These are phyloP conservation scores for Dothidotthia symphoricarpi DNA, from an alignment of 2,329 filamentous ascomycete genomes.

Conservation along the genomic window DNA sequence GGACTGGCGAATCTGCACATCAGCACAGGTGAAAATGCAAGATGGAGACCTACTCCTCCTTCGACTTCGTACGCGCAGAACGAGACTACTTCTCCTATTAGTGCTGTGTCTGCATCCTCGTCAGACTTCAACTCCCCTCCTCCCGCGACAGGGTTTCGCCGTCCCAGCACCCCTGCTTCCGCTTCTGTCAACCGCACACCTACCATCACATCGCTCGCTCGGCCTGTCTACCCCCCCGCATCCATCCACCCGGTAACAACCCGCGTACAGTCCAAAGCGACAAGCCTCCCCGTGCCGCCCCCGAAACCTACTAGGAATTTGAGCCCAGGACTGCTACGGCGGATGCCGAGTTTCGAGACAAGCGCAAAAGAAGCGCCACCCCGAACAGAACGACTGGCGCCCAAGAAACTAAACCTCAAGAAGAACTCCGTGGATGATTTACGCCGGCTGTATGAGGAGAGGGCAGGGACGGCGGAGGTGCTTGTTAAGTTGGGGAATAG, in stretches of 20 bases:
- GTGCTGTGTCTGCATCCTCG: slow-evolving; percentile 15
- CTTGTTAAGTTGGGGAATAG: slow-evolving; percentile 21
- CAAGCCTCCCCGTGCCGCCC: slow-evolving; percentile 30
- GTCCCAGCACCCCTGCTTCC: slow-evolving; percentile 34
- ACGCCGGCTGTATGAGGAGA: slow-evolving; percentile 49
- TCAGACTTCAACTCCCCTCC: slow-evolving; percentile 11
- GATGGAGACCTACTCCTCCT: slow-evolving; percentile 1
- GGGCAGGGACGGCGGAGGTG: slow-evolving; percentile 42
- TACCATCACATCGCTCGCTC: slow-evolving; percentile 39
- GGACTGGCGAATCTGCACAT: slow-evolving; percentile 14
- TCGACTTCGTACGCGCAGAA: slow-evolving; percentile 8
- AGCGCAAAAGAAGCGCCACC: slow-evolving; percentile 11
- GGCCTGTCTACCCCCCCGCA: slow-evolving; percentile 33
- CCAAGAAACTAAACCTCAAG: slow-evolving; percentile 43
- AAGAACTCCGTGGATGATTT: slow-evolving; percentile 51
- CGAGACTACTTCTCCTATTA: slow-evolving; percentile 18
- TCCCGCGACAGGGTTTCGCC: slow-evolving; percentile 22
- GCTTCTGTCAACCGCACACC: slow-evolving; percentile 23
- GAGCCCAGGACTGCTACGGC: slow-evolving; percentile 45
- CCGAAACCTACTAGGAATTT: slow-evolving; percentile 34
- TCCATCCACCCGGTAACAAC: slow-evolving; percentile 22
- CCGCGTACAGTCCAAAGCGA: slow-evolving; percentile 29
- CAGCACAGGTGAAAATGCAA: slow-evolving; percentile 4
- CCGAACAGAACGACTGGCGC: slow-evolving; percentile 23
- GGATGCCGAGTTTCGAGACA: slow-evolving; percentile 49